Evolutionary conservation across 73 alveolate genomes (phyloP).

Genomic region (Paramecium sexaurelia): DNA sequence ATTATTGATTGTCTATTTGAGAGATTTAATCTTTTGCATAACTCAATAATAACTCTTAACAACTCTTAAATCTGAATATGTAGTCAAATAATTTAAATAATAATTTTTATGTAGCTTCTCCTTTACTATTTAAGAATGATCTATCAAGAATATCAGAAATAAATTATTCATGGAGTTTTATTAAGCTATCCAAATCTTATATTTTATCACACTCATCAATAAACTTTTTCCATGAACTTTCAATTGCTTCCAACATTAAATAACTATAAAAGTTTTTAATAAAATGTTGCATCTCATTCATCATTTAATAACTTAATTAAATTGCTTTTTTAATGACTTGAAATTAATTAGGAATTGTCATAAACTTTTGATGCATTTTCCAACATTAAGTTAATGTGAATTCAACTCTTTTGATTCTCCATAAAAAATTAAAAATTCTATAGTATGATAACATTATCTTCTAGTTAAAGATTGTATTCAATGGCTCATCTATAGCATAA

Average conservation of each 20-base stretch:
- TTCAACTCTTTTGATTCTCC: conserved; percentile 94
- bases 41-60: conserved; percentile 76
- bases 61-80: conserved; percentile 82
- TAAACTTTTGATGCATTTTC: conserved; percentile 74
- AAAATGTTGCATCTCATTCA: conserved; percentile 87
- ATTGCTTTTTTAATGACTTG: conserved; percentile 71
- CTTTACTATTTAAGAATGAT: conserved; percentile 85
- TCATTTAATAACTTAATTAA: conserved; percentile 75
- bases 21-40: conserved; percentile 75
- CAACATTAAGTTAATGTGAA: conserved; percentile 83
- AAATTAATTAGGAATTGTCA: conserved; percentile 60
- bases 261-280: conserved; percentile 87
- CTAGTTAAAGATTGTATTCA: conserved; percentile 87
- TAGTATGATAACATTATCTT: conserved; percentile 87
- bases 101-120: conserved; percentile 73
- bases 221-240: conserved; percentile 91
- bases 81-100: conserved; percentile 81
- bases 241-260: conserved; percentile 94
- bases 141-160: conserved; percentile 83
- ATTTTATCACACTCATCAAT: conserved; percentile 83
- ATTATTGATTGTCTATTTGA: neutral
- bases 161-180: conserved; percentile 81
- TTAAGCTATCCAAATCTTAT: conserved; percentile 88
- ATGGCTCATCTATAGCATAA: conserved; percentile 93
- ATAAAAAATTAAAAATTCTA: conserved; percentile 90